These are phyloP conservation scores for Durio zibethinus DNA, from an alignment of 345 rosid species.

Conservation along the genomic window DNA sequence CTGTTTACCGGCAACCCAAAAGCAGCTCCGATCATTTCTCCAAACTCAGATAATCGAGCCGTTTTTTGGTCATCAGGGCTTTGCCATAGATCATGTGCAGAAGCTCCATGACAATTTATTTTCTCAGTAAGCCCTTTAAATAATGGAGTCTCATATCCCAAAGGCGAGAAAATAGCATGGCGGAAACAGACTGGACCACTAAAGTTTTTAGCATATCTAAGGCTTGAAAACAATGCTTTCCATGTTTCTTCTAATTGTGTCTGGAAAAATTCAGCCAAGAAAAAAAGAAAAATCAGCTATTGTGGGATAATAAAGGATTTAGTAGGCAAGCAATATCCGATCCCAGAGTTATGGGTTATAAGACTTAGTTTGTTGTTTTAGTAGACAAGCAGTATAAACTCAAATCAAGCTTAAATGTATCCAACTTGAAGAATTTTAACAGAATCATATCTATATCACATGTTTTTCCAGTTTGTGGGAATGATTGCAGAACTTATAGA, in stretches of 20 bases:
- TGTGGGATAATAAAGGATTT: neutral
- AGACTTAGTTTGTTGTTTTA: too few relatives aligned
- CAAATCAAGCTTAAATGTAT: neutral
- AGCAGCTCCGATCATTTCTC: conserved; percentile 86
- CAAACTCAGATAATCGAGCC: conserved; percentile 81
- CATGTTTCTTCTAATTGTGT: conserved; percentile 84
- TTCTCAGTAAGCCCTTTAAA: conserved; percentile 68
- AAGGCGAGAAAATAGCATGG: conserved; percentile 71
- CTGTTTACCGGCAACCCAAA: conserved; percentile 64
- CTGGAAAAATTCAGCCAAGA: conserved; percentile 37
- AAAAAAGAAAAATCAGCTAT: conserved; percentile 8
- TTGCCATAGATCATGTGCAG: conserved; percentile 64
- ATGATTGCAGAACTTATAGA: neutral
- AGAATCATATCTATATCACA: too few relatives aligned
- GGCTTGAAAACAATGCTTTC: conserved; percentile 77
- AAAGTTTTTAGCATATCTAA: conserved; percentile 73
- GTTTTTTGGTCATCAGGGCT: conserved; percentile 59
- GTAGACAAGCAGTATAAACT: too few relatives aligned
- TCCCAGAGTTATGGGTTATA: too few relatives aligned
- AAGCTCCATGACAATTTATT: conserved; percentile 59
- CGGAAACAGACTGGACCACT: conserved; percentile 78
- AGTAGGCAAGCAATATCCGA: too few relatives aligned
- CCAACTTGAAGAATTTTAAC: too few relatives aligned
- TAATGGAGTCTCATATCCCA: conserved; percentile 83
- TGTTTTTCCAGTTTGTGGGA: too few relatives aligned